Conservation (phyloP, 345 rosid species). For the Rhizophora apiculata region DNA sequence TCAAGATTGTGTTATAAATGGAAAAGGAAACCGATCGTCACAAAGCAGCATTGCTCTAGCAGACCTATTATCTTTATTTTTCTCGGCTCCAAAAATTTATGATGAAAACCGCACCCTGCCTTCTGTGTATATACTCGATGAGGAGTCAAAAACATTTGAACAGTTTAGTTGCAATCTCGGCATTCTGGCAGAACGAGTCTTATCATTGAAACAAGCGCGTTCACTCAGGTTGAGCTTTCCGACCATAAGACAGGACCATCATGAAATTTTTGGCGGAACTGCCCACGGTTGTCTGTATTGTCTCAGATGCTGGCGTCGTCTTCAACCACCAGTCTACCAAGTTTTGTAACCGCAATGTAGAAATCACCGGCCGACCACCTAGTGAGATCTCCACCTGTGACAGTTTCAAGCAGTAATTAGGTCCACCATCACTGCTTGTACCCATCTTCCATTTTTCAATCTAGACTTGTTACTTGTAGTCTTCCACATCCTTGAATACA, state of each 20-base stretch:
- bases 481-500: too few species aligned
- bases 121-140: background rate
- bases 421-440: background rate
- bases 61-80: too few species aligned
- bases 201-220: background rate
- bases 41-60: too few species aligned
- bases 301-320: slow-evolving; percentile 29
- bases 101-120: too few species aligned
- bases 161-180: too few species aligned
- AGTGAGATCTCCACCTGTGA: slow-evolving; percentile 50
- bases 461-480: too few species aligned
- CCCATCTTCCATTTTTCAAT: background rate
- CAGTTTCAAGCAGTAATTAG: background rate
- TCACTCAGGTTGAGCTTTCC: slow-evolving; percentile 29
- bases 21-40: too few species aligned
- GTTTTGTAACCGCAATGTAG: slow-evolving; percentile 29
- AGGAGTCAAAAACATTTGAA: background rate
- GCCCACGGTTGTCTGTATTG: slow-evolving; percentile 31
- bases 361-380: slow-evolving; percentile 35
- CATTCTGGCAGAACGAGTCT: background rate
- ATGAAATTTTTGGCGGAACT: slow-evolving; percentile 45
- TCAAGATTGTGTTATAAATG: too few species aligned
- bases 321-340: slow-evolving; percentile 46
- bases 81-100: too few species aligned
- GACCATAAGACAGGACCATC: slow-evolving; percentile 46